These are phyloP conservation scores for Boletus insuetus DNA, from an alignment of 768 basidiomycete genomes.

Conservation along the genomic window DNA sequence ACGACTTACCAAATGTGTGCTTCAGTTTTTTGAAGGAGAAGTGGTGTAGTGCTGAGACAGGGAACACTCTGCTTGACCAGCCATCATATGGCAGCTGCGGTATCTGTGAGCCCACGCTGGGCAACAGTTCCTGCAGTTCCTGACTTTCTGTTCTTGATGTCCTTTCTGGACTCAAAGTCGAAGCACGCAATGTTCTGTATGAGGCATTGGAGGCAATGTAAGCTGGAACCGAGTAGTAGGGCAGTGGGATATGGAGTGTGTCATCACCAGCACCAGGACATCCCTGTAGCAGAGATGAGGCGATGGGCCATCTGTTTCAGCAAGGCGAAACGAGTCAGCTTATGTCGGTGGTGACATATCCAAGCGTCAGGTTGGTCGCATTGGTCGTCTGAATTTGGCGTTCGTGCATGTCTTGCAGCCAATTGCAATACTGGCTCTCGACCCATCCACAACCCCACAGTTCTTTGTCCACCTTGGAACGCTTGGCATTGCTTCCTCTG, in stretches of 20 bases:
- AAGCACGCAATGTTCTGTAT: too few species aligned
- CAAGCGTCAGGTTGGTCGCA: slow-evolving; percentile 54
- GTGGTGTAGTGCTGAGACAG: slow-evolving; percentile 40
- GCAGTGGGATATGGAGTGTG: slow-evolving; percentile 56
- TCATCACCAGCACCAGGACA: slow-evolving; percentile 81
- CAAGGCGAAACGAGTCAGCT: slow-evolving; percentile 16
- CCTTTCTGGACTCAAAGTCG: too few species aligned
- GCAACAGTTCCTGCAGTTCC: slow-evolving; percentile 44
- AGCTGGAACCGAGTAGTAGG: slow-evolving; percentile 51
- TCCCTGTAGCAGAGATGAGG: too few species aligned
- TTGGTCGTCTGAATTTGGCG: slow-evolving; percentile 31
- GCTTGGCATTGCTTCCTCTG: slow-evolving; percentile 29
- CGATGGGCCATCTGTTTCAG: too few species aligned
- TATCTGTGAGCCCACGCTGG: slow-evolving; percentile 60
- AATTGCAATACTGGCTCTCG: slow-evolving; percentile 46
- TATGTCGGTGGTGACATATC: slow-evolving; percentile 74
- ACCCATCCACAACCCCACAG: slow-evolving; percentile 47
- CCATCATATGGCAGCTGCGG: slow-evolving; percentile 68
- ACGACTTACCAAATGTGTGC: slow-evolving; percentile 94
- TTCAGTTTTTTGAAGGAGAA: slow-evolving; percentile 90
- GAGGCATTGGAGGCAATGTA: slow-evolving; percentile 50
- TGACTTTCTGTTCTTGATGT: slow-evolving; percentile 35
- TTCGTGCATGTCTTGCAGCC: slow-evolving; percentile 58
- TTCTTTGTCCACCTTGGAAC: slow-evolving; percentile 14
- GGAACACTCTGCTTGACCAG: slow-evolving; percentile 62